A percentile compares a stretch with the other conserved stretches of the same genome.
Evolutionary conservation across 768 basidiomycete species (phyloP).

Genomic region (Hebeloma cylindrosporum): DNA sequence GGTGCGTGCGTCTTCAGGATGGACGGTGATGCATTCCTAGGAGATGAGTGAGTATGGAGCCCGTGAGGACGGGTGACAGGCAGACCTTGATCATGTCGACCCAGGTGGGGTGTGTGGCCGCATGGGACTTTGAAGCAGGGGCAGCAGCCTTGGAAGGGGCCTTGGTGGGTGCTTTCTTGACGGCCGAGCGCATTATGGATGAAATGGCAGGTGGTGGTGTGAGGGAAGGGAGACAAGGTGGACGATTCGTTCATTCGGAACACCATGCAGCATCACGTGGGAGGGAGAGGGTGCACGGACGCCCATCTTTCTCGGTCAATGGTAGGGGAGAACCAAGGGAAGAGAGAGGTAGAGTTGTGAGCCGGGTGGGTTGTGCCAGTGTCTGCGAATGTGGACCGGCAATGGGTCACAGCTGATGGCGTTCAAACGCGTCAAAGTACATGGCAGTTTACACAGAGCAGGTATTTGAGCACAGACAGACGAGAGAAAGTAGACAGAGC

Average conservation of each 20-base stretch:
- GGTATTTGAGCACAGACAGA: too few species aligned
- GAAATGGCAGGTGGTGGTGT: slow-evolving; percentile 5
- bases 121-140: slow-evolving; percentile 35
- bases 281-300: slow-evolving; percentile 15
- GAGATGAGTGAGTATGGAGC: neutral
- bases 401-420: too few species aligned
- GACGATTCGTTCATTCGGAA: slow-evolving; percentile 25
- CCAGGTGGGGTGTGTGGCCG: slow-evolving; percentile 62
- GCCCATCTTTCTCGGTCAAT: neutral
- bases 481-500: too few species aligned
- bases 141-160: slow-evolving; percentile 34
- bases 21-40: slow-evolving; percentile 70
- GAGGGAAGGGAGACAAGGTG: slow-evolving; percentile 18
- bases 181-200: slow-evolving; percentile 25
- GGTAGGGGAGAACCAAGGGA: too few species aligned
- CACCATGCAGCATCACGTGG: slow-evolving; percentile 29
- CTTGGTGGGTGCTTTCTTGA: slow-evolving; percentile 42
- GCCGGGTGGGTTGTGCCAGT: too few species aligned
- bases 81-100: slow-evolving; percentile 79
- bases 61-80: slow-evolving; percentile 18
- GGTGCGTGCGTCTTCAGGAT: slow-evolving; percentile 66
- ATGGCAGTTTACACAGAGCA: too few species aligned
- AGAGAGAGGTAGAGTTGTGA: too few species aligned
- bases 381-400: too few species aligned
- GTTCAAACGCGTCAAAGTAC: too few species aligned